phyloP scores from a whole-genome alignment of 2,329 filamentous ascomycete genomes.

The Neocatenulostroma microsporum region DNA sequence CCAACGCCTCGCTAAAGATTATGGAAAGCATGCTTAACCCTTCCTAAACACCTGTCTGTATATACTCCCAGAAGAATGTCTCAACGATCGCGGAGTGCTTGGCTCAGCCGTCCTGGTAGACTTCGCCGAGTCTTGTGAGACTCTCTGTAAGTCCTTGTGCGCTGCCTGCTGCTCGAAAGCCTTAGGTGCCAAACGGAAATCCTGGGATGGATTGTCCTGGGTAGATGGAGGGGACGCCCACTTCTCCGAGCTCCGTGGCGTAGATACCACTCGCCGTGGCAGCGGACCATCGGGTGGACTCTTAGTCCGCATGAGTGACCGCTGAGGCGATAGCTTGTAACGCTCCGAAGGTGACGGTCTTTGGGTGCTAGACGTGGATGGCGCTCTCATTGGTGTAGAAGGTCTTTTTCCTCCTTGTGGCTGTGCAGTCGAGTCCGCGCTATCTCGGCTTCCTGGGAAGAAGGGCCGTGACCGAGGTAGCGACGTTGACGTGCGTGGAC shows the following conservation, averaged over 20 bases:
- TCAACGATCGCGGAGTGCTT: slow-evolving; percentile 11
- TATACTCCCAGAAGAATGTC: slow-evolving; percentile 20
- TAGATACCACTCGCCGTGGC: slow-evolving; percentile 6
- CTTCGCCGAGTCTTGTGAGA: slow-evolving; percentile 5
- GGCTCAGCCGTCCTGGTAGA: slow-evolving; percentile 3
- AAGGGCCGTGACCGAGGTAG: slow-evolving; percentile 18
- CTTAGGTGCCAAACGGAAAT: slow-evolving; percentile 13
- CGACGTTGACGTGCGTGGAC: slow-evolving; percentile 19
- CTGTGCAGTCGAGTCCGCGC: slow-evolving; percentile 17
- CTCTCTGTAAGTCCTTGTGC: slow-evolving; percentile 4
- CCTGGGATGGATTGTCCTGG: slow-evolving; percentile 6
- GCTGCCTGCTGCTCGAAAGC: slow-evolving; percentile 6
- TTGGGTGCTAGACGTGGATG: background rate
- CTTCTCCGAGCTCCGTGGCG: slow-evolving; percentile 9
- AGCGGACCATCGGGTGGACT: slow-evolving; percentile 17
- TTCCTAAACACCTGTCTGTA: slow-evolving; percentile 16
- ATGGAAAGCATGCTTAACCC: slow-evolving; percentile 5
- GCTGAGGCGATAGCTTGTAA: slow-evolving; percentile 15
- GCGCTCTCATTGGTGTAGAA: slow-evolving; percentile 6
- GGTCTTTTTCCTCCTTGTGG: slow-evolving; percentile 11
- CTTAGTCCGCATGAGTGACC: slow-evolving; percentile 17
- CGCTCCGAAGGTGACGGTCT: slow-evolving; percentile 14
- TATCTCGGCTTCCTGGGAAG: slow-evolving; percentile 16
- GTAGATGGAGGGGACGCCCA: slow-evolving; percentile 7
- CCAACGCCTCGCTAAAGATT: slow-evolving; percentile 9